Percentiles rank a stretch among this genome's conserved stretches.
Evolutionary conservation across 805 yeast species (phyloP).

Genomic region (Candida vaughaniae): DNA sequence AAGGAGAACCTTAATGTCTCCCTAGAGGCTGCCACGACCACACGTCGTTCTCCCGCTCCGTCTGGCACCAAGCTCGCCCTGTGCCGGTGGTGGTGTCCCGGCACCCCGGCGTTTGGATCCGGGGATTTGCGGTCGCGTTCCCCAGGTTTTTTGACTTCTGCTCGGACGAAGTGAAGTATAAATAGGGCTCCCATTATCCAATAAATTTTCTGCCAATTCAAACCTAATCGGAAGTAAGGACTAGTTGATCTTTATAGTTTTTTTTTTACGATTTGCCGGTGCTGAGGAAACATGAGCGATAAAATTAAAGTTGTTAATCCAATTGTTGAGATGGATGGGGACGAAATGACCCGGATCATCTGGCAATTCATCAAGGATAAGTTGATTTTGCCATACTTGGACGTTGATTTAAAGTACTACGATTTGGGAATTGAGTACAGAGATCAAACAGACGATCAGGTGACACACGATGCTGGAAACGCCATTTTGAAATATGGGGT

Average conservation of each 20-base stretch:
- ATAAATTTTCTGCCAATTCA: conserved; percentile 1
- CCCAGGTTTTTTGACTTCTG: conserved; percentile 4
- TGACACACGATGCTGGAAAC: conserved; percentile 84
- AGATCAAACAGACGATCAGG: conserved; percentile 84
- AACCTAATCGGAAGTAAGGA: background rate
- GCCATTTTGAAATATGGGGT: conserved; percentile 89
- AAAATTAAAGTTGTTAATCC: conserved; percentile 85
- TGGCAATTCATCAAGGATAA: conserved; percentile 89
- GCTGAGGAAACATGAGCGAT: conserved; percentile 13
- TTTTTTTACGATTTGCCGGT: too few species aligned
- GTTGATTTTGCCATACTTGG: conserved; percentile 80
- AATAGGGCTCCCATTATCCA: conserved; percentile 4
- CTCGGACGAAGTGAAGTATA: conserved; percentile 7
- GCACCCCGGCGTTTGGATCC: too few species aligned
- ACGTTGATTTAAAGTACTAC: conserved; percentile 86
- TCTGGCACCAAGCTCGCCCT: too few species aligned
- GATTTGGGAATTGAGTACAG: conserved; percentile 86
- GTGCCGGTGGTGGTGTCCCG: too few species aligned
- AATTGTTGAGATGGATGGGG: conserved; percentile 96
- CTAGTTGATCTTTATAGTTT: too few species aligned
- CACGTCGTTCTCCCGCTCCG: too few species aligned
- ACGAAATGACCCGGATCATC: conserved; percentile 95
- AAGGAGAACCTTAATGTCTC: too few species aligned
- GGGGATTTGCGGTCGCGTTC: too few species aligned
- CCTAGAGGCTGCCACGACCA: too few species aligned